Evolutionary conservation across 169 alveolate species (phyloP).

Genomic region (Plasmodium relictum): DNA sequence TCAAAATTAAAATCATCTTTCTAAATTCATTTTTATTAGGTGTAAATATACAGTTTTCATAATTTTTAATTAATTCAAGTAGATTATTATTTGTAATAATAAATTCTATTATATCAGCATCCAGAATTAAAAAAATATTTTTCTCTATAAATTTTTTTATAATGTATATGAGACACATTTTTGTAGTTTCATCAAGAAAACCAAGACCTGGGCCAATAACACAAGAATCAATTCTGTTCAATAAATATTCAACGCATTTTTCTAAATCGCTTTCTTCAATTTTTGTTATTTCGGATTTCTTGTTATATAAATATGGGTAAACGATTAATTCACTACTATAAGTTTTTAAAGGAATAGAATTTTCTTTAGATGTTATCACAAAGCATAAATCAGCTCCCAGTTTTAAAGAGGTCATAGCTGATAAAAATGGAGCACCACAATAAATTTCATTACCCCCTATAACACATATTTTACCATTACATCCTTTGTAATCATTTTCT

Average conservation of each 20-base stretch:
- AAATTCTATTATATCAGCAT: slow-evolving; percentile 65
- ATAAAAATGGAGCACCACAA: slow-evolving; percentile 95
- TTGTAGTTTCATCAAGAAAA: slow-evolving; percentile 81
- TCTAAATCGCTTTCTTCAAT: slow-evolving; percentile 26
- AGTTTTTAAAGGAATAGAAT: slow-evolving; percentile 92
- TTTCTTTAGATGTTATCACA: slow-evolving; percentile 90
- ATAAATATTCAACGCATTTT: slow-evolving; percentile 76
- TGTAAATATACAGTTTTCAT: slow-evolving; percentile 39
- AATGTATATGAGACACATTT: slow-evolving; percentile 20
- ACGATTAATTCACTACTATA: slow-evolving; percentile 96
- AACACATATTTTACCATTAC: slow-evolving; percentile 84
- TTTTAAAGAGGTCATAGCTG: slow-evolving; percentile 90
- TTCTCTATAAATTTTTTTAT: slow-evolving; percentile 26
- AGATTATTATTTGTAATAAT: slow-evolving; percentile 12
- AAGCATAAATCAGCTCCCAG: slow-evolving; percentile 94
- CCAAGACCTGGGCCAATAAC: slow-evolving; percentile 96
- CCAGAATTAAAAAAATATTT: slow-evolving; percentile 45
- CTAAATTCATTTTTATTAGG: slow-evolving; percentile 62
- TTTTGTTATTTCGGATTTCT: slow-evolving; percentile 66
- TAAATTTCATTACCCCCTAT: slow-evolving; percentile 94
- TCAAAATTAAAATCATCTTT: slow-evolving; percentile 31
- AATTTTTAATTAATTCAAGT: slow-evolving; percentile 26
- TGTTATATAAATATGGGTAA: slow-evolving; percentile 85
- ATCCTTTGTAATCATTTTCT: slow-evolving; percentile 38
- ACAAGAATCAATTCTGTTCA: slow-evolving; percentile 86